A percentile compares a stretch with the other conserved stretches of the same genome.
These are phyloP conservation scores for Cladosporium sp. DNA, from an alignment of 2,329 filamentous ascomycete genomes.

Conservation along the genomic window DNA sequence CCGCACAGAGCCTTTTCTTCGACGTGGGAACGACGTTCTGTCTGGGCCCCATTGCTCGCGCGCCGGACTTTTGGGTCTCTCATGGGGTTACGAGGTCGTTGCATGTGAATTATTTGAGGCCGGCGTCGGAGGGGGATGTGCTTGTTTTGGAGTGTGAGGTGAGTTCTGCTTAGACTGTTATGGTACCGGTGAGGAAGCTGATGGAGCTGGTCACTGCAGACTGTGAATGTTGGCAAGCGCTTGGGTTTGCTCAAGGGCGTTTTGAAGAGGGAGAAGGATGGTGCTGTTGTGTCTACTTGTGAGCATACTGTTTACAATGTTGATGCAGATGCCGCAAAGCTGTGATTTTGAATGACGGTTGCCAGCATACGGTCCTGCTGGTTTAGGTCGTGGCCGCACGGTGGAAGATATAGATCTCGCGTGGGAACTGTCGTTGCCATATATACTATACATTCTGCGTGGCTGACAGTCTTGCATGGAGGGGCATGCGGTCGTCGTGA, in stretches of 20 bases:
- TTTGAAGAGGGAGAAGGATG: constrained; percentile 22
- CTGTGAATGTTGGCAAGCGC: constrained; percentile 23
- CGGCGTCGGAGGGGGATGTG: constrained; percentile 20
- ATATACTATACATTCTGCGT: no score
- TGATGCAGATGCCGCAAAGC: constrained; percentile 3
- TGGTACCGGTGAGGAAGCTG: not conserved
- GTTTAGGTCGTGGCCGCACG: no score
- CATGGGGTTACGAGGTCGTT: constrained; percentile 22
- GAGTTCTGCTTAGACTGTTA: not conserved
- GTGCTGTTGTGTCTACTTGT: constrained; percentile 21
- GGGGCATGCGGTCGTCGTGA: no score
- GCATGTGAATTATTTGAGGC: constrained; percentile 20
- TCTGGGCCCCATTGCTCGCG: not conserved
- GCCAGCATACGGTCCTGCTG: no score
- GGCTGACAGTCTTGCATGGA: no score
- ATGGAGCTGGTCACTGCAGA: constrained; percentile 6
- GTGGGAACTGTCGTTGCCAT: no score
- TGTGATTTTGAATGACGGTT: no score
- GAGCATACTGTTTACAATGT: constrained; percentile 26
- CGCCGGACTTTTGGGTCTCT: constrained; percentile 17
- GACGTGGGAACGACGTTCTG: constrained; percentile 16
- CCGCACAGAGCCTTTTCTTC: constrained; percentile 20
- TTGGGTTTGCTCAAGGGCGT: constrained; percentile 20
- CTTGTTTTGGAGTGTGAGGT: constrained; percentile 22
- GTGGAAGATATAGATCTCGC: no score